Base-by-base conservation (phyloP, 768 basidiomycete genomes). In the Mycena albidolilacea region DNA sequence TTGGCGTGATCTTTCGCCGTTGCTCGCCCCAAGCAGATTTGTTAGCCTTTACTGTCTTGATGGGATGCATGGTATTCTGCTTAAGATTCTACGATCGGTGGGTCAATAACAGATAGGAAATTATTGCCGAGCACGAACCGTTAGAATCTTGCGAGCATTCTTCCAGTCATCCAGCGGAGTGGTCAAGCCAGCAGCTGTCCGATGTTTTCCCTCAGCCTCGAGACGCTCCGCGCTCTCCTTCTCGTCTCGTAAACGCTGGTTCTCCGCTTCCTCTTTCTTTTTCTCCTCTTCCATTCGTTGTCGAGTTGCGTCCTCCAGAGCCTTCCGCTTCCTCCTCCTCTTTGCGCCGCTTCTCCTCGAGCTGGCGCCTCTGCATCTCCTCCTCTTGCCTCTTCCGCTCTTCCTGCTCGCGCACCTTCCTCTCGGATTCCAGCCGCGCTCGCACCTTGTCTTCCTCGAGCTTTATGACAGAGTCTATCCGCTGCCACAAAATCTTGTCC, bases 1-100 rank as follows among this genome's bases (percentile, higher is more conserved):
- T 96, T 38, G 95, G 94, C 4, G 91, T 95, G 61, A 97, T 95
- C 77, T 91, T 88, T 57, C 96, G 90, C 35, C 96, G 91, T 62
- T 88, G 85, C 63, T 86, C 87, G 64, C 86, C 90, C 91, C 93
- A 95, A 37, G 86, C 82, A 12, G 90, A 82, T 79, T 91, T 93
- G 69, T 86, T 78, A 7, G 80, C 80, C 59, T 87, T 84, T 77
- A 91, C 81, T 4, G 79, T 80, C 80, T 96, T 96, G 71, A 96
- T 90, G 46, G 81, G 77, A 61, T 85, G 88, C 85, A 95, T 89
- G 35, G 89, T 84, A 43, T 90, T 88, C 3, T 83, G 81, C 84
- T 97, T 97, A 64, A 95, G 84, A 64, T 81, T 79, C 90, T 96
- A 74, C 67, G 38, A 60, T 44, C 65, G 61, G 37, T 7, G n/a